A percentile compares a stretch with the other conserved stretches of the same genome.
These are phyloP conservation scores for Halophytophthora batemanensis DNA, from an alignment of 352 stramenopile species.

Conservation along the genomic window DNA sequence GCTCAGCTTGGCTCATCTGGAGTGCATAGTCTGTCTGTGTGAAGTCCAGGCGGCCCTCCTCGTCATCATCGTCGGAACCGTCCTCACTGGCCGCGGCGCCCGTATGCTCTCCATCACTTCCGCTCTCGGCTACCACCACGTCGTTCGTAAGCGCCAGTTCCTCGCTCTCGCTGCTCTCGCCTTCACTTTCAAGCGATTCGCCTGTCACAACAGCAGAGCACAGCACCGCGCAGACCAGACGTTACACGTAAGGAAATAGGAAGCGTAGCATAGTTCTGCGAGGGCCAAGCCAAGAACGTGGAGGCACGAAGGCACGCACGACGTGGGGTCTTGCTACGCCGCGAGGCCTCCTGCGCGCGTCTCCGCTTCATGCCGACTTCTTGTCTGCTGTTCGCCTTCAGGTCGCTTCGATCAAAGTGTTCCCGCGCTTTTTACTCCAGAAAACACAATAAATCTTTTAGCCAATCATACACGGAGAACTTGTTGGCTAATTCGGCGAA, in stretches of 20 bases:
- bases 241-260: not conserved
- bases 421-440: no score
- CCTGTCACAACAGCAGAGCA: constrained; percentile 6
- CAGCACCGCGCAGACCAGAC: no score
- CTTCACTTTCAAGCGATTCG: constrained; percentile 28
- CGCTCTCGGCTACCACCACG: constrained; percentile 21
- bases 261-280: not conserved
- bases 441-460: no score
- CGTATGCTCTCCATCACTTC: constrained; percentile 22
- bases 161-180: constrained; percentile 29
- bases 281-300: not conserved
- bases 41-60: constrained; percentile 62
- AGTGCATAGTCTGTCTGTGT: constrained; percentile 73
- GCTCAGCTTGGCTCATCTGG: constrained; percentile 45
- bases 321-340: constrained; percentile 30
- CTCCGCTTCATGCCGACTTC: not conserved
- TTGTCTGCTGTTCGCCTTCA: not conserved
- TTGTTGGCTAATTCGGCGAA: no score
- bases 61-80: constrained; percentile 32
- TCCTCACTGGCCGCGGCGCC: constrained; percentile 1
- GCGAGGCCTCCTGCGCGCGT: constrained; percentile 24
- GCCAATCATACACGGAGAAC: no score
- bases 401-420: no score
- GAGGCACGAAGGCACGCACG: constrained; percentile 18
- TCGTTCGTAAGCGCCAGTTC: constrained; percentile 25